These are phyloP conservation scores for Phytophthora pinifolia DNA, from an alignment of 352 stramenopile species.

Conservation along the genomic window DNA sequence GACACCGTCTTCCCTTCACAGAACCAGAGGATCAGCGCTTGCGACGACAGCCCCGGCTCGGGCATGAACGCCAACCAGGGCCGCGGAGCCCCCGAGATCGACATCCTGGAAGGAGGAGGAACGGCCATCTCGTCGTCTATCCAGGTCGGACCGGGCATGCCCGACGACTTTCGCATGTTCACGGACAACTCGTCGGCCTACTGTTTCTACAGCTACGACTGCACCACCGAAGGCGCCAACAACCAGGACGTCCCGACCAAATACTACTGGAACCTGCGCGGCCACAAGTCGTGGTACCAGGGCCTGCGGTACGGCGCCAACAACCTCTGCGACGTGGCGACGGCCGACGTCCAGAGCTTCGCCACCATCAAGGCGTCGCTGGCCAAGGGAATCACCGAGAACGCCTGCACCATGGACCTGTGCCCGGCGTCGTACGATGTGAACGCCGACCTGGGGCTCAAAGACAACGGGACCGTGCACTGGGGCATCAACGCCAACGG, in stretches of 20 bases:
- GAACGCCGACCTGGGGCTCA: slow-evolving; percentile 41
- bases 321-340: slow-evolving; percentile 44
- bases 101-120: slow-evolving; percentile 92
- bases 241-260: slow-evolving; percentile 41
- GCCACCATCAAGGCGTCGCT: slow-evolving; percentile 41
- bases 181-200: slow-evolving; percentile 23
- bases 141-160: slow-evolving; percentile 82
- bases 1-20: slow-evolving; percentile 43
- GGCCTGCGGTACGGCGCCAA: slow-evolving; percentile 61
- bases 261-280: slow-evolving; percentile 45
- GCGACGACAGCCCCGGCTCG: slow-evolving; percentile 88
- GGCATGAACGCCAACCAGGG: slow-evolving; percentile 89
- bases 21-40: slow-evolving; percentile 88
- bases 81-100: slow-evolving; percentile 94
- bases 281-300: slow-evolving; percentile 75
- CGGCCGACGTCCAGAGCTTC: slow-evolving; percentile 38
- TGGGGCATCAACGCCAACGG: slow-evolving; percentile 53
- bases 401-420: slow-evolving; percentile 42
- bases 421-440: slow-evolving; percentile 71
- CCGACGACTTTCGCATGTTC: slow-evolving; percentile 48
- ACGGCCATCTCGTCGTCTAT: slow-evolving; percentile 88
- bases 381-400: slow-evolving; percentile 48
- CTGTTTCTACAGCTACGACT: slow-evolving; percentile 52
- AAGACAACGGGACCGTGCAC: slow-evolving; percentile 35
- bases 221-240: slow-evolving; percentile 40